Percentiles rank a stretch among this genome's conserved stretches.
phyloP scores from a whole-genome alignment of 2,329 filamentous ascomycete genomes.

The Elsinoe ampelina region DNA sequence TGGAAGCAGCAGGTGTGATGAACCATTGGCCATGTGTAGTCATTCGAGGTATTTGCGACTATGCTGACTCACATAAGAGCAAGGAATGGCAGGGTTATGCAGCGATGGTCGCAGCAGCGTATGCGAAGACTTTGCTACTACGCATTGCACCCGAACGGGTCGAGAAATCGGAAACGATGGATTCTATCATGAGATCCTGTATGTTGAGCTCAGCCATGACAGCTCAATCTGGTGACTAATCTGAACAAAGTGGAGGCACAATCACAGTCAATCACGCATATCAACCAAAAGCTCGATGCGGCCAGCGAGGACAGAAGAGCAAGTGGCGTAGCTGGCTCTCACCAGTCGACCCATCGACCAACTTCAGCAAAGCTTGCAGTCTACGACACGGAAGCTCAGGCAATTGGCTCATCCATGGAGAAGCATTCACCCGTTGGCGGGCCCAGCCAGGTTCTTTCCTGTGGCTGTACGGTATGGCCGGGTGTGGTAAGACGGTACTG shows the following conservation, averaged over 20 bases:
- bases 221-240: too few species aligned
- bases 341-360: too few species aligned
- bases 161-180: background rate
- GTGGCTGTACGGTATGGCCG: conserved; percentile 12
- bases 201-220: too few species aligned
- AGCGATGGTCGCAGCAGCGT: conserved; percentile 22
- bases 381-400: conserved; percentile 1
- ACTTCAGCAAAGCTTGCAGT: too few species aligned
- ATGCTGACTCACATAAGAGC: conserved; percentile 23
- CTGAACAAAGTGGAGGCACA: too few species aligned
- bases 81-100: conserved; percentile 25
- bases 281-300: too few species aligned
- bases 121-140: conserved; percentile 11
- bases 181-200: too few species aligned
- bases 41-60: conserved; percentile 20
- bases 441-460: background rate
- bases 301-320: too few species aligned
- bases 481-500: conserved; percentile 14
- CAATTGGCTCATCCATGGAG: background rate
- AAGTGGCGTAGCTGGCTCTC: too few species aligned
- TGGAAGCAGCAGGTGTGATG: conserved; percentile 17
- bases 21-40: conserved; percentile 18
- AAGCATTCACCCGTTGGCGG: background rate
- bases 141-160: background rate
- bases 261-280: too few species aligned